phyloP scores from a whole-genome alignment of 441 rosid genomes.

The Rhodomyrtus psidioides region DNA sequence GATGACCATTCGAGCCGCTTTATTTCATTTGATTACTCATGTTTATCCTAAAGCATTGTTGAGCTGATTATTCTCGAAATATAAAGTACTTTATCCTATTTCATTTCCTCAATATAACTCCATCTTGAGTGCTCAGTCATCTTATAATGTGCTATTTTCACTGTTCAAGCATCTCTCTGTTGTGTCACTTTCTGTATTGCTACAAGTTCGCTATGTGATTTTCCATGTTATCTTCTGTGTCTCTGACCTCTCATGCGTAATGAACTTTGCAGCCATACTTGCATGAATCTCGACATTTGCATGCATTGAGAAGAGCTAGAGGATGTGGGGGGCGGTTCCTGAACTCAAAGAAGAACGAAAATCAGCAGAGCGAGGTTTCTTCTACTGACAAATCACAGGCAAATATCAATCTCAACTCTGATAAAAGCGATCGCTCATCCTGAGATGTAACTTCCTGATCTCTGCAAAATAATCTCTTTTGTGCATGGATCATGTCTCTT shows the following conservation, averaged over 20 bases:
- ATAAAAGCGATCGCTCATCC: conserved; percentile 34
- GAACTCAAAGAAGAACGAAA: conserved; percentile 65
- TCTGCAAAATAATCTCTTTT: neutral
- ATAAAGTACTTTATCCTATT: neutral
- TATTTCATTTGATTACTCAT: neutral
- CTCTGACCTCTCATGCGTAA: neutral
- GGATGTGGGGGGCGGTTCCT: conserved; percentile 96
- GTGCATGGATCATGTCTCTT: neutral
- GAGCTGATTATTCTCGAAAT: neutral
- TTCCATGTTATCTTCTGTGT: neutral
- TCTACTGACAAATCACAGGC: conserved; percentile 53
- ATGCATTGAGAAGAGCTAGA: conserved; percentile 87
- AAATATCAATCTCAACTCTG: conserved; percentile 47
- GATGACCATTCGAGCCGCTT: neutral
- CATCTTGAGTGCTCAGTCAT: neutral
- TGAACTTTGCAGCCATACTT: conserved; percentile 66
- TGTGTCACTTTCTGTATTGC: neutral
- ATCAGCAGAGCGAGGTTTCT: conserved; percentile 34
- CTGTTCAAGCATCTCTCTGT: neutral
- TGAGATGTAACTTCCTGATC: conserved; percentile 37
- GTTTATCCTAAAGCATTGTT: neutral
- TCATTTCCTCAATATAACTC: neutral
- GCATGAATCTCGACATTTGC: conserved; percentile 94
- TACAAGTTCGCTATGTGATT: neutral
- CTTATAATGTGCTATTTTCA: neutral